Evolutionary conservation across 2,329 filamentous ascomycete species (phyloP), one percentile per base, ranked within the genome.

Genomic region (Orbilia ellipsospora): DNA sequence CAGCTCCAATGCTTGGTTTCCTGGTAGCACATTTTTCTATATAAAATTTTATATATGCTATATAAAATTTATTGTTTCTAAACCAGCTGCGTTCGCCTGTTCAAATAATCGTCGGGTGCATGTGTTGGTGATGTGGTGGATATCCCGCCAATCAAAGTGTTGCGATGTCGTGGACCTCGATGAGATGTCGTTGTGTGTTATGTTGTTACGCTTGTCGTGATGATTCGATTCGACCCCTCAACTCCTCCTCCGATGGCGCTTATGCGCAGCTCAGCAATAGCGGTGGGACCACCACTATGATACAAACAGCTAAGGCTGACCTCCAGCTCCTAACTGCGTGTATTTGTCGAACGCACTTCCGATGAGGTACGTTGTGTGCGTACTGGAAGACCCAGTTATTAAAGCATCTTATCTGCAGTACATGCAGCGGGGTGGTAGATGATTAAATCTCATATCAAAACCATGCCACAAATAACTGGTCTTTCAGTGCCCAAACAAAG

Each of bases 1-100:
- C 72, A 75, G 72, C 48, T 75, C 64, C 64, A 75, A 36, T 69
- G 72, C 23, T 63, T 51, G 56, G 64, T 65, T 61, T 75, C 72
- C 50, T 63, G 60, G 59, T 64, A 65, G 64, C 72, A 75, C 72
- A 75, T 74, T 55, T 56, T 73, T 51, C 12, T 44, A 16, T 4
- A 28, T 18, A 7, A 52, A 52, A 2, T 52, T 52, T 20, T 52
- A 52, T 52, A 23, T 52, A 20, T 10, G 48, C 44, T 48, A 15
- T 48, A 48, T 48, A 48, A 48, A 48, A 48, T 48, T 48, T n/a
- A n/a, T 18, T 48, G 16, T n/a, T 7, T 48, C 7, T 48, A 18
- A 36, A 36, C 31, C 31, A 36, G 31, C 31, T 36, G 31, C 31
- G 31, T 36, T 7, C 31, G 6, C 10, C 10, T 36, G 5, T 36